Evolutionary conservation across 352 stramenopile species (phyloP).

Genomic region (Globisporangium uncinulatum): DNA sequence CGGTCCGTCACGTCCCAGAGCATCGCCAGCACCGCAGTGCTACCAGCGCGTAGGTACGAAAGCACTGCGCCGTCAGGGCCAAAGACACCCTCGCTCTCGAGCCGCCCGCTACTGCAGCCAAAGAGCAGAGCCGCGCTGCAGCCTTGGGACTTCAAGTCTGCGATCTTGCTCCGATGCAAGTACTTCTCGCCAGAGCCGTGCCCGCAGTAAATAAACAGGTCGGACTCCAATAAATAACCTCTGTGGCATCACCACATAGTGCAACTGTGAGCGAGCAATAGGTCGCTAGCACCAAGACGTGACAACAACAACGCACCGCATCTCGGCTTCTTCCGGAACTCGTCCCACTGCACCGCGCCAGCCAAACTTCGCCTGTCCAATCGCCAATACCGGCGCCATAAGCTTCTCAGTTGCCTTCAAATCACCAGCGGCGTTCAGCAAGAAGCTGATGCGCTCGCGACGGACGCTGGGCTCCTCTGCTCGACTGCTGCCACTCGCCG

Average conservation of each 20-base stretch:
- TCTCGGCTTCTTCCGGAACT: conserved; percentile 37
- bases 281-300: neutral
- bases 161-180: conserved; percentile 81
- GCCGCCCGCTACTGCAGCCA: conserved; percentile 94
- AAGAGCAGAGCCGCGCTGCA: conserved; percentile 92
- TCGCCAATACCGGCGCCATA: conserved; percentile 46
- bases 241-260: conserved; percentile 10
- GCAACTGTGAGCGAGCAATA: neutral
- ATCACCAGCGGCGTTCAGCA: conserved; percentile 76
- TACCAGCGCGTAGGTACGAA: conserved; percentile 91
- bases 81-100: conserved; percentile 86
- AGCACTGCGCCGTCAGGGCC: conserved; percentile 93
- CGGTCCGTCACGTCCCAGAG: conserved; percentile 99
- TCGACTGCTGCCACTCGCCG: neutral
- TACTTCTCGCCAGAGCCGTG: conserved; percentile 95
- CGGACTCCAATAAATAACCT: conserved; percentile 43
- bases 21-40: conserved; percentile 95
- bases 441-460: conserved; percentile 38
- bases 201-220: conserved; percentile 97
- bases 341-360: conserved; percentile 53
- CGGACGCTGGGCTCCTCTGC: conserved; percentile 9
- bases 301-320: conserved; percentile 32
- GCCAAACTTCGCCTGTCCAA: conserved; percentile 18
- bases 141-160: conserved; percentile 23
- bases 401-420: conserved; percentile 57